A percentile compares a stretch with the other conserved stretches of the same genome.
phyloP scores from a whole-genome alignment of 805 yeast species.

The Cyberlindnera veronae region DNA sequence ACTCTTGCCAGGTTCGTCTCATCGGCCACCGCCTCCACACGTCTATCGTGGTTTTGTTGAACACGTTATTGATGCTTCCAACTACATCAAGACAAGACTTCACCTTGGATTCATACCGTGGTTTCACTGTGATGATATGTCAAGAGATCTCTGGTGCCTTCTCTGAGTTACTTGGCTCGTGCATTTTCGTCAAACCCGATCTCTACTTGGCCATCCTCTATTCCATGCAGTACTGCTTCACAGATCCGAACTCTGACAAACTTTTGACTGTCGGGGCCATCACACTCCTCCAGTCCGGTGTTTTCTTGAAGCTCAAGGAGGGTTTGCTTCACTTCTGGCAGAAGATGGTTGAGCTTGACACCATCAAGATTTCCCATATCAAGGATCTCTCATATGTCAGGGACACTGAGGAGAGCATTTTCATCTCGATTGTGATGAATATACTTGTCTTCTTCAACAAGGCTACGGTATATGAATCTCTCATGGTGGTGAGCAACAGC shows the following conservation, averaged over 20 bases:
- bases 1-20: constrained; percentile 53
- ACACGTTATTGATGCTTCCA: constrained; percentile 42
- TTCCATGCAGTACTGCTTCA: constrained; percentile 33
- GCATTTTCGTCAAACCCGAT: constrained; percentile 20
- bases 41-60: constrained; percentile 38
- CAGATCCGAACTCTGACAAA: constrained; percentile 32
- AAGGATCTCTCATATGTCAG: constrained; percentile 36
- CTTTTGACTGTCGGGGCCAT: constrained; percentile 39
- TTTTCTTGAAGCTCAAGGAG: constrained; percentile 36
- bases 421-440: constrained; percentile 38
- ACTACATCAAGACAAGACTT: constrained; percentile 48
- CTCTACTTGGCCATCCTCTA: constrained; percentile 36
- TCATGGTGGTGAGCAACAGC: constrained; percentile 31
- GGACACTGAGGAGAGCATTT: constrained; percentile 35
- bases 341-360: constrained; percentile 22
- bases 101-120: constrained; percentile 31
- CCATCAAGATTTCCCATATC: constrained; percentile 28
- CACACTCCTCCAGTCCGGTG: constrained; percentile 50
- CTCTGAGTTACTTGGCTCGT: constrained; percentile 24
- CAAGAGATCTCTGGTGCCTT: constrained; percentile 28
- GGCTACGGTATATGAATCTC: constrained; percentile 35
- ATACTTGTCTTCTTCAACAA: constrained; percentile 44
- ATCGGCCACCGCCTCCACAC: constrained; percentile 48
- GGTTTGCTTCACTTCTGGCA: constrained; percentile 27
- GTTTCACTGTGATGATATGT: constrained; percentile 40